These are phyloP conservation scores for Rhododendron molle DNA, from an alignment of 148 eudicot species.

Conservation along the genomic window DNA sequence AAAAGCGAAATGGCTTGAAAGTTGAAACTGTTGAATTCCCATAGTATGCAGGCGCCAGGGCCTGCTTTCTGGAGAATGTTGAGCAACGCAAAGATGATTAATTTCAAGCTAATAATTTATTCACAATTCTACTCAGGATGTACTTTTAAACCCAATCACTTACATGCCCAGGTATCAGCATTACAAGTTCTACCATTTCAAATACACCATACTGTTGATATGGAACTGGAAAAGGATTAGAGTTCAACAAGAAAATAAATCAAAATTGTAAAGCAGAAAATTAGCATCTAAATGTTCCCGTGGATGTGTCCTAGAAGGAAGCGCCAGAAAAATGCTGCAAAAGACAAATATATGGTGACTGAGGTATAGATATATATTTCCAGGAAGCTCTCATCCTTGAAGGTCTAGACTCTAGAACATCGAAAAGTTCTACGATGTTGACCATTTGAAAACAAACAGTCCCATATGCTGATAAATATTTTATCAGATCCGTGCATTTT, in stretches of 20 bases:
- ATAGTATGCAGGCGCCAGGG: neutral
- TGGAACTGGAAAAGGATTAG: neutral
- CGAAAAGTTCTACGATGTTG: neutral
- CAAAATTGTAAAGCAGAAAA: neutral
- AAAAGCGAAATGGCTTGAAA: neutral
- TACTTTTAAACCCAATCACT: neutral
- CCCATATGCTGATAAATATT: neutral
- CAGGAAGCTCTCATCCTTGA: neutral
- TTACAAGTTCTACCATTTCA: neutral
- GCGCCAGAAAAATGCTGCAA: neutral
- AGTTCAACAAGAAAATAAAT: neutral
- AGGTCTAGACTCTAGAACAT: neutral
- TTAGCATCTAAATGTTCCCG: neutral
- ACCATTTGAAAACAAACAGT: neutral
- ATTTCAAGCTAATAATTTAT: neutral
- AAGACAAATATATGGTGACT: neutral
- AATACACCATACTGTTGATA: neutral
- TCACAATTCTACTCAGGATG: neutral
- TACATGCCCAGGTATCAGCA: neutral
- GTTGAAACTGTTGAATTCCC: neutral
- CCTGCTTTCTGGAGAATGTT: neutral
- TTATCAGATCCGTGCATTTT: neutral
- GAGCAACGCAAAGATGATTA: neutral
- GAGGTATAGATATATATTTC: neutral
- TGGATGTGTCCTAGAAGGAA: neutral